Percentiles rank a stretch among this genome's conserved stretches.
These are phyloP conservation scores for Verticillium isaacii DNA, from an alignment of 2,329 filamentous ascomycete species.

Conservation along the genomic window DNA sequence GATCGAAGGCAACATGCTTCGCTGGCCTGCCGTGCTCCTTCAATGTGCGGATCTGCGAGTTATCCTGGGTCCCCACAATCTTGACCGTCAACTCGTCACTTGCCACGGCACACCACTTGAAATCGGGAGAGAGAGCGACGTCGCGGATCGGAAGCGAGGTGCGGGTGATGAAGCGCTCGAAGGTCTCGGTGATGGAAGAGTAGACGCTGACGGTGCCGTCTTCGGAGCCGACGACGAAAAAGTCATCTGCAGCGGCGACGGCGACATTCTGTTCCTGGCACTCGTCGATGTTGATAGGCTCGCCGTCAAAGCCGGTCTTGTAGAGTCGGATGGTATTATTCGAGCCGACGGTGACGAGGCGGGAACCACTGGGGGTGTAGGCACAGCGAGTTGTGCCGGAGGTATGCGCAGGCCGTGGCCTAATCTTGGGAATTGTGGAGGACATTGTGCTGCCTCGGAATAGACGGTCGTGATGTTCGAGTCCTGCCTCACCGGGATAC, in stretches of 20 bases:
- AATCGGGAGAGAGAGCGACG: conserved; percentile 74
- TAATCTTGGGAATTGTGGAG: conserved; percentile 41
- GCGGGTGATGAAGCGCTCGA: conserved; percentile 78
- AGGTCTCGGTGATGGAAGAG: conserved; percentile 66
- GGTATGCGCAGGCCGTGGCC: conserved; percentile 70
- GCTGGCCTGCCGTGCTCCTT: conserved; percentile 80
- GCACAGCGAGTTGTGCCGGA: conserved; percentile 81
- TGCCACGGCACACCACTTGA: conserved; percentile 88
- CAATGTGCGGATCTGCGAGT: conserved; percentile 68
- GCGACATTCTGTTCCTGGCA: conserved; percentile 81
- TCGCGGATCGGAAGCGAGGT: conserved; percentile 84
- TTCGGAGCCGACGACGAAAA: conserved; percentile 86
- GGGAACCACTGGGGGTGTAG: conserved; percentile 84
- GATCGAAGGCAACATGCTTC: conserved; percentile 89
- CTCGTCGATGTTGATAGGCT: conserved; percentile 89
- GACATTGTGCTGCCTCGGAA: conserved; percentile 15
- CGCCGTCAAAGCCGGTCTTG: conserved; percentile 84
- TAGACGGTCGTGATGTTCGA: background rate
- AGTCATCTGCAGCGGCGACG: conserved; percentile 69
- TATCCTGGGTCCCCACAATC: conserved; percentile 78
- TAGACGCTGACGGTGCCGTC: conserved; percentile 96
- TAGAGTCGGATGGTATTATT: conserved; percentile 94
- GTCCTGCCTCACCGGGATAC: background rate
- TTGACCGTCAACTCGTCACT: conserved; percentile 94
- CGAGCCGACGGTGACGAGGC: conserved; percentile 84